A percentile compares a stretch with the other conserved stretches of the same genome.
Evolutionary conservation across 306 rosid species (phyloP).

Genomic region (Cicer chorassanicum): DNA sequence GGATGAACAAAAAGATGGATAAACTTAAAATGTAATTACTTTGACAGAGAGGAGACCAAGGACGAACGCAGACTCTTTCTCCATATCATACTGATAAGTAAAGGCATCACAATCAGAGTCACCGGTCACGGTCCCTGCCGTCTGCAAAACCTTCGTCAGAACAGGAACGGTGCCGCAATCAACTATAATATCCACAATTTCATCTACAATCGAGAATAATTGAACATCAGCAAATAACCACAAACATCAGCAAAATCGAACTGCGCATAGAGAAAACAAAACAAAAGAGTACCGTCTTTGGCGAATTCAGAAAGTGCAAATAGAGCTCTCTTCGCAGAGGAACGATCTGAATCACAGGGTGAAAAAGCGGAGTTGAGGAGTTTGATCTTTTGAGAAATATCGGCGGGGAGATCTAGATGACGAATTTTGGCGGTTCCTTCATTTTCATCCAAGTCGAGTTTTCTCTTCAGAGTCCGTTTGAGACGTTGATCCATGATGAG

Average conservation of each 20-base stretch:
- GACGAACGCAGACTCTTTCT: conserved; percentile 49
- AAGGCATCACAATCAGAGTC: background rate
- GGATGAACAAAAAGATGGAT: background rate
- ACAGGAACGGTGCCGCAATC: conserved; percentile 53
- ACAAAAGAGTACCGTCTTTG: conserved; percentile 8
- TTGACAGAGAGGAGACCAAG: conserved; percentile 62
- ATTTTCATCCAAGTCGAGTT: background rate
- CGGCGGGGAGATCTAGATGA: background rate
- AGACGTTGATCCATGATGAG: background rate
- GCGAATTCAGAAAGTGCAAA: background rate
- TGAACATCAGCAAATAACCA: background rate
- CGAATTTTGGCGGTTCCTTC: background rate
- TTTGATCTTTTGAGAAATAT: background rate
- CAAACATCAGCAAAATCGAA: background rate
- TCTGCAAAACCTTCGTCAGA: conserved; percentile 50
- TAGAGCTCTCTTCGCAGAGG: fast-evolving
- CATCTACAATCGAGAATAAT: conserved; percentile 44
- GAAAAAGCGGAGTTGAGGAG: background rate
- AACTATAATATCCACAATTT: conserved; percentile 45
- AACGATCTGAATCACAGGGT: background rate
- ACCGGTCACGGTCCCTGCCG: background rate
- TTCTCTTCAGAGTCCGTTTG: background rate
- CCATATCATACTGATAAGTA: conserved; percentile 47
- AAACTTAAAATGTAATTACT: conserved; percentile 42
- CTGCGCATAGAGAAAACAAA: background rate